Evolutionary conservation across 2,329 filamentous ascomycete genomes (phyloP).

Genomic region (Ophiostoma angusticollis): DNA sequence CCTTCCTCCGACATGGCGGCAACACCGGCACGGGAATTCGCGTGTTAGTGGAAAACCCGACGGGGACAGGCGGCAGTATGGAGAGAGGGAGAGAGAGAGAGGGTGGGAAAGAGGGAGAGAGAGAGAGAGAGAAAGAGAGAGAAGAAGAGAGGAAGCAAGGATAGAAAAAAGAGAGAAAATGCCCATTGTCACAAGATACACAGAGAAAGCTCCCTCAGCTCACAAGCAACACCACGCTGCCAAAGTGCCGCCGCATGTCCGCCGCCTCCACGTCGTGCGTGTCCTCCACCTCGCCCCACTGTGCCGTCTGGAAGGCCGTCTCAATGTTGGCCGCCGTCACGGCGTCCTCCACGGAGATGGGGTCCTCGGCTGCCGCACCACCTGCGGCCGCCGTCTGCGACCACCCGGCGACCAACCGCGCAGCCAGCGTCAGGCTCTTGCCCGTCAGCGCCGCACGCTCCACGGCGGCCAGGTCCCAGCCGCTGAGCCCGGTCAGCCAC

Average conservation of each 20-base stretch:
- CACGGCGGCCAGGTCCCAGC: constrained; percentile 75
- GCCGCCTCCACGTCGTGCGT: constrained; percentile 94
- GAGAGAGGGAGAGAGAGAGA: neutral
- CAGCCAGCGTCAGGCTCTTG: constrained; percentile 73
- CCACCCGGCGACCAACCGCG: constrained; percentile 74
- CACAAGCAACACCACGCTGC: constrained; percentile 64
- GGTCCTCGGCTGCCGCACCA: constrained; percentile 22
- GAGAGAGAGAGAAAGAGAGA: neutral
- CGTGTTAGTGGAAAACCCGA: no score
- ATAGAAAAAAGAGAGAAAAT: neutral
- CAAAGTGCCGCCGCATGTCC: constrained; percentile 76
- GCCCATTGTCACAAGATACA: no score
- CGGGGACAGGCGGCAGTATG: no score
- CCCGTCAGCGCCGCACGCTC: constrained; percentile 74
- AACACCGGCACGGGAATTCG: no score
- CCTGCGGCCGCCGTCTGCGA: constrained; percentile 52
- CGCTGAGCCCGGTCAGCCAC: constrained; percentile 60
- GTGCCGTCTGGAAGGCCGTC: constrained; percentile 75
- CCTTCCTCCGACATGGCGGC: no score
- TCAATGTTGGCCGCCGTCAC: constrained; percentile 67
- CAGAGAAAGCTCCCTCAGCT: no score
- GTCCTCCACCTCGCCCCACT: constrained; percentile 96
- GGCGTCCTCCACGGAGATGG: constrained; percentile 74
- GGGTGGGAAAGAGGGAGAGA: neutral
- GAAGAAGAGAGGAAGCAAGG: neutral